These are phyloP conservation scores for Penstemon eatonii DNA, from an alignment of 257 asterid genomes.

Conservation along the genomic window DNA sequence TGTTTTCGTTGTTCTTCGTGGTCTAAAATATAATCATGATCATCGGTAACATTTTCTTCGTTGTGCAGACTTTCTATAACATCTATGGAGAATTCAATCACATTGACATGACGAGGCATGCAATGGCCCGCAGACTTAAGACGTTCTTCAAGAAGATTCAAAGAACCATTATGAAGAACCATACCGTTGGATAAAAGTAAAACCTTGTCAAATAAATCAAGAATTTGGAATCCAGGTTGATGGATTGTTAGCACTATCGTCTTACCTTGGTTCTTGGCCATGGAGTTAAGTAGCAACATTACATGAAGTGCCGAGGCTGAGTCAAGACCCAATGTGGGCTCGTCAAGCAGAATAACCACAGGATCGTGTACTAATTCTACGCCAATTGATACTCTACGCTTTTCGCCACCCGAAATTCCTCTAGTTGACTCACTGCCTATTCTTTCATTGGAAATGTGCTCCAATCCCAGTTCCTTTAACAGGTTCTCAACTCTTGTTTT, in stretches of 20 bases:
- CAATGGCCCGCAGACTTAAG: slow-evolving; percentile 45
- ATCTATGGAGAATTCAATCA: slow-evolving; percentile 76
- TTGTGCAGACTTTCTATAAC: slow-evolving; percentile 38
- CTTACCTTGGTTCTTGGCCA: slow-evolving; percentile 57
- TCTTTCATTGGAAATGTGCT: slow-evolving; percentile 42
- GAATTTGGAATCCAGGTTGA: slow-evolving; percentile 78
- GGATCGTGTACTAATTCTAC: slow-evolving; percentile 77
- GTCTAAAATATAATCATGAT: background rate
- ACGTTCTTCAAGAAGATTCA: slow-evolving; percentile 51
- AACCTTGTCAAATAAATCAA: slow-evolving; percentile 61
- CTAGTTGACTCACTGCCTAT: slow-evolving; percentile 55
- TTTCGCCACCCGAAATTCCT: slow-evolving; percentile 83
- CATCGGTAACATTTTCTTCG: slow-evolving; percentile 35
- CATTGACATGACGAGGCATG: slow-evolving; percentile 67
- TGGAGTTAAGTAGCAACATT: slow-evolving; percentile 48
- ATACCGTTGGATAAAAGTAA: slow-evolving; percentile 53
- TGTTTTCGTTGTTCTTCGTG: slow-evolving; percentile 15
- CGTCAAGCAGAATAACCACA: slow-evolving; percentile 66
- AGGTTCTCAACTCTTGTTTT: slow-evolving; percentile 36
- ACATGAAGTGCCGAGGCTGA: slow-evolving; percentile 72
- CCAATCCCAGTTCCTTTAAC: slow-evolving; percentile 64
- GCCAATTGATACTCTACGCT: slow-evolving; percentile 74
- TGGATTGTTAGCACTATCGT: slow-evolving; percentile 73
- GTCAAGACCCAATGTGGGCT: slow-evolving; percentile 88
- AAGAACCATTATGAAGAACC: slow-evolving; percentile 63